Evolutionary conservation across 305 asterid genomes (phyloP).

Genomic region (Fraxinus sp.): DNA sequence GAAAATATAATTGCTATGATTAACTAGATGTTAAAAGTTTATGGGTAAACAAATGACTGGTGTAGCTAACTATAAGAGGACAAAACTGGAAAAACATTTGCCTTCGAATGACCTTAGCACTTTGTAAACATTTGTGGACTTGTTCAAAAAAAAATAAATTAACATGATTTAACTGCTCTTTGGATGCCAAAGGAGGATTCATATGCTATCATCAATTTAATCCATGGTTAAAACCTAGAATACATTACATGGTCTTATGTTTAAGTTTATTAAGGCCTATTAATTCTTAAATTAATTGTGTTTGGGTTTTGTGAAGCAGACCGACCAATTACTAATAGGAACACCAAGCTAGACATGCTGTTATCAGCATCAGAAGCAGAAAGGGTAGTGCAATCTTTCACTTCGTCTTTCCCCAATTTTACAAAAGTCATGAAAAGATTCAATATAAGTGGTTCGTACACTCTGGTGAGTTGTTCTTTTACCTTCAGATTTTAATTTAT

Average conservation of each 20-base stretch:
- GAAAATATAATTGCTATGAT: not conserved
- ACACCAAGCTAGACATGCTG: conserved; percentile 42
- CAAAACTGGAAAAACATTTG: not conserved
- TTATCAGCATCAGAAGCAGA: conserved; percentile 82
- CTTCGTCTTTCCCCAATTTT: conserved; percentile 73
- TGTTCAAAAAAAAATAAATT: not conserved
- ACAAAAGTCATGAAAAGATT: conserved; percentile 81
- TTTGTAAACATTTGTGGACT: not conserved
- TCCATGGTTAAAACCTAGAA: not conserved
- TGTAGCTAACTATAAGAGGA: not conserved
- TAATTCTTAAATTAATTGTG: not conserved
- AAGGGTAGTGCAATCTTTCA: conserved; percentile 60
- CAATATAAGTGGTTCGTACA: conserved; percentile 90
- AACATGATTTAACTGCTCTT: not conserved
- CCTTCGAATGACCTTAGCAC: not conserved
- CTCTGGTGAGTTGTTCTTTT: conserved; percentile 59
- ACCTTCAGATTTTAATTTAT: conserved; percentile 13
- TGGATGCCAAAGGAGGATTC: not conserved
- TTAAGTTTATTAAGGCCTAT: not conserved
- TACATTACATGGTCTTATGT: not conserved
- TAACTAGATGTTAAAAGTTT: not conserved
- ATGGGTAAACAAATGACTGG: not conserved
- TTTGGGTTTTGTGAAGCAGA: conserved; percentile 41
- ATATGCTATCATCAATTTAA: not conserved
- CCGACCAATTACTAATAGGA: conserved; percentile 33